A percentile compares a stretch with the other conserved stretches of the same genome.
phyloP scores from a whole-genome alignment of 805 yeast species.

The Osmozyma mogii region DNA sequence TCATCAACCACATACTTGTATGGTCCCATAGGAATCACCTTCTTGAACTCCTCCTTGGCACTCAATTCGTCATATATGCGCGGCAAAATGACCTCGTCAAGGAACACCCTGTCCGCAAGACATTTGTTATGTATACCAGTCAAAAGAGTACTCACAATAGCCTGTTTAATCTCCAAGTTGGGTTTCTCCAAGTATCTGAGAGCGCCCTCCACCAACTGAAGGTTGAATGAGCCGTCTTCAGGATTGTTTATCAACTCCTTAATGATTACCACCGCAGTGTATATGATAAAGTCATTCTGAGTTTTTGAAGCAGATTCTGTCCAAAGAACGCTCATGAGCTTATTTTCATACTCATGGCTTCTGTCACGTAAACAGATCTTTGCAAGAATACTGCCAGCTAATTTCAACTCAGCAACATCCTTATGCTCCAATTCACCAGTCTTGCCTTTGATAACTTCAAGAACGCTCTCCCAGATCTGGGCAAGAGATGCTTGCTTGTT shows the following conservation, averaged over 20 bases:
- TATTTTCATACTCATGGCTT: slow-evolving; percentile 9
- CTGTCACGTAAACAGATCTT: slow-evolving; percentile 14
- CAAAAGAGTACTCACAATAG: slow-evolving; percentile 51
- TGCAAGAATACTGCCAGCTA: slow-evolving; percentile 29
- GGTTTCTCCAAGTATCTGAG: slow-evolving; percentile 17
- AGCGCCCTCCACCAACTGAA: slow-evolving; percentile 5
- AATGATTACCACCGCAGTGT: slow-evolving; percentile 26
- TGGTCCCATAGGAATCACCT: slow-evolving; percentile 75
- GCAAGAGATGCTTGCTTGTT: slow-evolving; percentile 2
- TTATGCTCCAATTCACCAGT: slow-evolving; percentile 5
- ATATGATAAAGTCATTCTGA: slow-evolving; percentile 13
- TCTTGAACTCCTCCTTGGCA: slow-evolving; percentile 49
- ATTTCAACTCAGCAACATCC: slow-evolving; percentile 20
- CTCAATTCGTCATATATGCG: slow-evolving; percentile 45
- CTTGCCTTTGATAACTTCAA: slow-evolving; percentile 4
- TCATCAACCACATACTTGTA: slow-evolving; percentile 77
- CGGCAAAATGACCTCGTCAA: slow-evolving; percentile 40
- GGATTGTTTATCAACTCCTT: slow-evolving; percentile 19
- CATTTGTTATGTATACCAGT: slow-evolving; percentile 55
- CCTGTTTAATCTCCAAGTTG: slow-evolving; percentile 49
- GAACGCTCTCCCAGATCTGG: slow-evolving; percentile 8
- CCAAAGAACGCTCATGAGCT: slow-evolving; percentile 10
- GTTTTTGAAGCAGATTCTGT: too few species aligned
- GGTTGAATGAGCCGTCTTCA: slow-evolving; percentile 4
- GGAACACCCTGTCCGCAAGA: slow-evolving; percentile 34